phyloP scores from a whole-genome alignment of 75 land plant species.

The Pinus tabuliformis region DNA sequence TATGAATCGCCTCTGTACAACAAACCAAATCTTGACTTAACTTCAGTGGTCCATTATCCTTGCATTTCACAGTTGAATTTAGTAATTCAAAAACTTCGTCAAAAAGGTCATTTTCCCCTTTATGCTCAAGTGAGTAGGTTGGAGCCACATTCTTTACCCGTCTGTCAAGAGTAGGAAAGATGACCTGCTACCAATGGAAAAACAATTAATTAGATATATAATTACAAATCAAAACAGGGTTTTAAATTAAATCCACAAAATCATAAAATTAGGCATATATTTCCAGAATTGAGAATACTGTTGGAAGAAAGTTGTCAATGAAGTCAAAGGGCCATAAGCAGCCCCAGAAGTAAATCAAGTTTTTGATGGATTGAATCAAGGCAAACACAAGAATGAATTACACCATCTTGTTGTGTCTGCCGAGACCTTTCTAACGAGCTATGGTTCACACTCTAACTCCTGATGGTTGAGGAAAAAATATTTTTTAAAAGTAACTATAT shows the following conservation, averaged over 20 bases:
- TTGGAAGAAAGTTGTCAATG: too few species aligned
- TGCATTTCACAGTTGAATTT: slow-evolving; percentile 15
- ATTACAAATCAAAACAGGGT: slow-evolving; percentile 1
- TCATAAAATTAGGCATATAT: background rate
- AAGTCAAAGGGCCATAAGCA: too few species aligned
- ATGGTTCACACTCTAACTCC: too few species aligned
- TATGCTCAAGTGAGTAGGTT: slow-evolving; percentile 66
- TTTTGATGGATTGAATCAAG: too few species aligned
- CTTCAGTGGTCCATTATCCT: slow-evolving; percentile 14
- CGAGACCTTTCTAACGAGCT: too few species aligned
- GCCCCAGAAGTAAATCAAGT: too few species aligned
- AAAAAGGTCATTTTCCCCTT: slow-evolving; percentile 53
- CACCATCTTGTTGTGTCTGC: too few species aligned
- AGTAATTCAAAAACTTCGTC: slow-evolving; percentile 39
- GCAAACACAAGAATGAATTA: too few species aligned
- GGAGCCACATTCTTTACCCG: slow-evolving; percentile 56
- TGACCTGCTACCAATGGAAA: slow-evolving; percentile 38
- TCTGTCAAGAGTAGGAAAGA: slow-evolving; percentile 67
- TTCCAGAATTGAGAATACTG: background rate
- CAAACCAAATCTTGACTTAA: slow-evolving; percentile 44
- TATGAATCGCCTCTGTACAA: slow-evolving; percentile 50
- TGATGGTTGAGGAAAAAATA: too few species aligned
- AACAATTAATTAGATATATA: background rate
- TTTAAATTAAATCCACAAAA: background rate
- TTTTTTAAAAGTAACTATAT: too few species aligned